phyloP scores from a whole-genome alignment of 2,329 filamentous ascomycete species.

The Trichoderma aggressivum region DNA sequence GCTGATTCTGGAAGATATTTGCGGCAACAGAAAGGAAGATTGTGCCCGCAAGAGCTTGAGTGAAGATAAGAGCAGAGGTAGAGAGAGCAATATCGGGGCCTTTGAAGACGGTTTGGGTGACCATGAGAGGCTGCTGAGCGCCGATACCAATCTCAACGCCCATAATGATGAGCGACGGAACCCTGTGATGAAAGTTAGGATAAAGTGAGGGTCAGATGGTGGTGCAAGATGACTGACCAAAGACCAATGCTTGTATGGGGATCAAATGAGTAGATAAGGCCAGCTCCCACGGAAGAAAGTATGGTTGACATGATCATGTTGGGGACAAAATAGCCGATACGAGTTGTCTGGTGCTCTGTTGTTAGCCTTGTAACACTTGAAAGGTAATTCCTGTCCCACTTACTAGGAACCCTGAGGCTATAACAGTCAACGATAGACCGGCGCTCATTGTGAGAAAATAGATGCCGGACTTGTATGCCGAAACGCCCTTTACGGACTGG shows the following conservation, averaged over 20 bases:
- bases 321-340: slow-evolving; percentile 39
- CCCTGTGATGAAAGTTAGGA: background rate
- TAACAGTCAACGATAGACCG: slow-evolving; percentile 24
- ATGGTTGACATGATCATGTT: slow-evolving; percentile 36
- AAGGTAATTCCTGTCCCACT: background rate
- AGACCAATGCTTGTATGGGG: slow-evolving; percentile 27
- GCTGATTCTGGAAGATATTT: slow-evolving; percentile 13
- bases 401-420: background rate
- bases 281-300: slow-evolving; percentile 32
- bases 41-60: slow-evolving; percentile 8
- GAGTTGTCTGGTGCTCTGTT: background rate
- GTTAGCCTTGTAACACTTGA: background rate
- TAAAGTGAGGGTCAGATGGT: background rate
- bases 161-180: slow-evolving; percentile 26
- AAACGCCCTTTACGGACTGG: slow-evolving; percentile 38
- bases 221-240: background rate
- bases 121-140: slow-evolving; percentile 32
- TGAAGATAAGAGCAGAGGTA: slow-evolving; percentile 16
- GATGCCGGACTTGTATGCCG: slow-evolving; percentile 30
- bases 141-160: slow-evolving; percentile 36
- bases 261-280: slow-evolving; percentile 40
- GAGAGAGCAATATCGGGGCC: slow-evolving; percentile 17
- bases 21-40: slow-evolving; percentile 18
- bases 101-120: slow-evolving; percentile 16
- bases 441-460: slow-evolving; percentile 20